These are phyloP conservation scores for Capsicum rhomboideum DNA, from an alignment of 257 asterid genomes.

Conservation along the genomic window DNA sequence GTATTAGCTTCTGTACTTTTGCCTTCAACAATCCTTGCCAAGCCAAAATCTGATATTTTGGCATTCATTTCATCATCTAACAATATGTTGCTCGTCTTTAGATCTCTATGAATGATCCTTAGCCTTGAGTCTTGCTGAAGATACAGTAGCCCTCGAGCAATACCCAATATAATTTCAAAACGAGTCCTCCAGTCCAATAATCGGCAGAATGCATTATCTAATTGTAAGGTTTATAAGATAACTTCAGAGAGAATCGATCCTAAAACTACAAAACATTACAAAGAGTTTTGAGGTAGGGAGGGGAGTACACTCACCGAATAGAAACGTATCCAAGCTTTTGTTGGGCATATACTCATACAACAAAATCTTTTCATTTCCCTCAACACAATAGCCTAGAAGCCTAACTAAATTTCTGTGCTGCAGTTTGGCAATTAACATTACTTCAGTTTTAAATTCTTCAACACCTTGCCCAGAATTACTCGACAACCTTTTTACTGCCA, in stretches of 20 bases:
- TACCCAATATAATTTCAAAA: slow-evolving; percentile 2
- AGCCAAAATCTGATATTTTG: slow-evolving; percentile 8
- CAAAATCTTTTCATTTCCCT: slow-evolving; percentile 27
- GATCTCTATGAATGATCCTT: slow-evolving; percentile 8
- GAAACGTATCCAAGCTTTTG: slow-evolving; percentile 32
- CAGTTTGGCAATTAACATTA: slow-evolving; percentile 32
- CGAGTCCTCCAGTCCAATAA: slow-evolving; percentile 2
- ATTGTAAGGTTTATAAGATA: background rate
- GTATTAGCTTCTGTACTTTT: background rate
- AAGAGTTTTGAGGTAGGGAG: background rate
- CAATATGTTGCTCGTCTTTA: background rate
- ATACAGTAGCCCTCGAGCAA: slow-evolving; percentile 8
- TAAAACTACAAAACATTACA: background rate
- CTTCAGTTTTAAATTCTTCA: slow-evolving; percentile 37
- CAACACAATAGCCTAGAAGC: slow-evolving; percentile 37
- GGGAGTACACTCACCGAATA: slow-evolving; percentile 25
- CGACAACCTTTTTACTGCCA: slow-evolving; percentile 40
- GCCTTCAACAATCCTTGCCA: slow-evolving; percentile 9
- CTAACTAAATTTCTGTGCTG: slow-evolving; percentile 42
- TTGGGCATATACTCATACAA: slow-evolving; percentile 40
- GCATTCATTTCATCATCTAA: slow-evolving; percentile 4
- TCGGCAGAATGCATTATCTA: background rate
- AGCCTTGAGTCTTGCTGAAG: slow-evolving; percentile 11
- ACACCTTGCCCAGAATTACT: slow-evolving; percentile 30
- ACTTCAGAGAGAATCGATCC: background rate